These are phyloP conservation scores for Rhizophora apiculata DNA, from an alignment of 345 rosid genomes.

Conservation along the genomic window DNA sequence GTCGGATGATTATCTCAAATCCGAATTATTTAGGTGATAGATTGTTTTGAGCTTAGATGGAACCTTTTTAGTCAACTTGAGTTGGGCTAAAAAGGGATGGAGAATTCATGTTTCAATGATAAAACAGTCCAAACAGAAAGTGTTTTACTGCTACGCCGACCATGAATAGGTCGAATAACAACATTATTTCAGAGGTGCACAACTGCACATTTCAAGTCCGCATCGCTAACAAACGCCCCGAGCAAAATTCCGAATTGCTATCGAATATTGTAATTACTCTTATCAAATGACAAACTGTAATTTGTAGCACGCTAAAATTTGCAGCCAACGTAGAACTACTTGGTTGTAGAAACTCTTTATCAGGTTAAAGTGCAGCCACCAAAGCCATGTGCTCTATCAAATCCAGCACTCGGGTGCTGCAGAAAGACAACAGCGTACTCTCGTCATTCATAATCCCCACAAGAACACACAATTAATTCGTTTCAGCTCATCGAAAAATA, in stretches of 20 bases:
- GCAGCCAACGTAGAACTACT: background rate
- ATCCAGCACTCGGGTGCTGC: constrained; percentile 96
- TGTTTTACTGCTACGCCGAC: background rate
- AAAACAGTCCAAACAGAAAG: background rate
- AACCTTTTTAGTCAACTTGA: too few relatives aligned
- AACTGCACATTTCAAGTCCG: background rate
- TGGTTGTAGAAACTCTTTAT: too few relatives aligned
- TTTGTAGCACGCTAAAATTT: constrained; percentile 1
- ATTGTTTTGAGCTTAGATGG: too few relatives aligned
- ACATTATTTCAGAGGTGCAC: constrained; percentile 9
- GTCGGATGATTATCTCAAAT: too few relatives aligned
- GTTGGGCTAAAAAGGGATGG: background rate
- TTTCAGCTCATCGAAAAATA: too few relatives aligned
- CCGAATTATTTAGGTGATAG: too few relatives aligned
- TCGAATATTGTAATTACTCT: constrained; percentile 11
- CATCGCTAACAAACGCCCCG: background rate
- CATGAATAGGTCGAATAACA: background rate
- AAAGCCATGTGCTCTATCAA: constrained; percentile 92
- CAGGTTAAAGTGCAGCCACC: constrained; percentile 30
- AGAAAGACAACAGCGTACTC: constrained; percentile 12
- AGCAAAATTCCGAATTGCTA: constrained; percentile 11
- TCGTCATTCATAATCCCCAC: background rate
- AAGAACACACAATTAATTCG: background rate
- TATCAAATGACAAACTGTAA: background rate
- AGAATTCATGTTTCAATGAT: background rate